Percentiles rank a stretch among this genome's conserved stretches.
Evolutionary conservation across 495 filamentous ascomycete species (phyloP).

Genomic region (Jackrogersella multiformis): DNA sequence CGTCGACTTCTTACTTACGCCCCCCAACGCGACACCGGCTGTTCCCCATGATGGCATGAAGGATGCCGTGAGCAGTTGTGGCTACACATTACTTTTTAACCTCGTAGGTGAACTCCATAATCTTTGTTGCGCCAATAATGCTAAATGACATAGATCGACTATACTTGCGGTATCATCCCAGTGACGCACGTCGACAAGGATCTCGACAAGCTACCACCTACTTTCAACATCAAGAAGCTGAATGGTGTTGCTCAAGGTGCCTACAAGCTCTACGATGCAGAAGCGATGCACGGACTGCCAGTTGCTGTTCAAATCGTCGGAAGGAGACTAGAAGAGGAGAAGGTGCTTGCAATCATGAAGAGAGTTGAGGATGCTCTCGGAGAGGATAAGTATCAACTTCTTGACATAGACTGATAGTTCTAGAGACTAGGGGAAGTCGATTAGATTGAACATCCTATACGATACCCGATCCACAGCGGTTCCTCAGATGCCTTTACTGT

Average conservation of each 20-base stretch:
- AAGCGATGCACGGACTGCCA: conserved; percentile 84
- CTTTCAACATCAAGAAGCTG: conserved; percentile 68
- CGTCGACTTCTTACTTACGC: conserved; percentile 82
- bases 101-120: conserved; percentile 58
- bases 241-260: conserved; percentile 84
- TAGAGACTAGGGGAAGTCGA: neutral
- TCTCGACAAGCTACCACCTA: conserved; percentile 69
- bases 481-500: neutral
- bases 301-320: conserved; percentile 90
- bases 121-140: neutral
- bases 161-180: conserved; percentile 84
- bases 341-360: conserved; percentile 87
- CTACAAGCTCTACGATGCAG: conserved; percentile 87
- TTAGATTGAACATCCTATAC: neutral
- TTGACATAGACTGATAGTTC: conserved; percentile 60
- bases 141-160: conserved; percentile 70
- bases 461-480: neutral
- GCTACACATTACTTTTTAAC: conserved; percentile 97
- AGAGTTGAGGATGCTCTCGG: conserved; percentile 76
- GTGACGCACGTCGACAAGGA: conserved; percentile 82
- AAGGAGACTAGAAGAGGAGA: conserved; percentile 87
- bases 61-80: conserved; percentile 85
- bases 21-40: conserved; percentile 91
- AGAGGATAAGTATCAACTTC: conserved; percentile 69
- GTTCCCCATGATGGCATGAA: conserved; percentile 89